Evolutionary conservation across 768 basidiomycete genomes (phyloP), one percentile per base, ranked within the genome.

Genomic region (Clitopilus hobsonii): DNA sequence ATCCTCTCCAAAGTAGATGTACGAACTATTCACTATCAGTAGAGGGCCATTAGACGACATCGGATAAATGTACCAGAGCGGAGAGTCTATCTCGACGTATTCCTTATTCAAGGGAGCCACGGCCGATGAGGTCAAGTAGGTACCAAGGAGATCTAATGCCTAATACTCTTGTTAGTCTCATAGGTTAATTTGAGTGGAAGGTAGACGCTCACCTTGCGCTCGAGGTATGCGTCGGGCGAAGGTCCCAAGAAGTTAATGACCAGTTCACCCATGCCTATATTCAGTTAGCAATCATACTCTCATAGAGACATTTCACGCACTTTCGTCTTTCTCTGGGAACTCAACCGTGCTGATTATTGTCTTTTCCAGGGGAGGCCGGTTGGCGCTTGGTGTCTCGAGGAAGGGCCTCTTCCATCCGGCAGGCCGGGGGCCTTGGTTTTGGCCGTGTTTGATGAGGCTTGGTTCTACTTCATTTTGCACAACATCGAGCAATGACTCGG

Each of bases 311-410:
- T 38, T 26, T 45, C 30, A 63, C 78, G 23, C 56, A 75, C 89
- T 90, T 74, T 98, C 96, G 63, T 98, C 95, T 68, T 92, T 86
- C 72, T 98, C 97, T 10, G 97, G 96, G 65, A 99, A 99, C 63
- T 95, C 91, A 16, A 98, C 85, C 0, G 77, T 74, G 57, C 89
- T 81, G 56, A 78, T 84, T 38, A 75, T 67, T 3, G 84, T 81
- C 29, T 75, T 64, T 23, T 66, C 25, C 18, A 90, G 80, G 6
- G 77, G 76, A 30, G 71, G 73, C 22, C 85, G 74, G n/a, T 70
- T 68, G 5, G 88, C 84, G 58, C 89, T 94, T 8, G 83, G 60
- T 0, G 94, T 94, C 73, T 98, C 94, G 28, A 98, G 62, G 65
- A 98, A 98, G 5, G 97, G 97, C 18, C 96, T 84, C 59, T 90